Evolutionary conservation across 306 rosid genomes (phyloP), one percentile per base, ranked within the genome.

Genomic region (Casuarina cunninghamiana): DNA sequence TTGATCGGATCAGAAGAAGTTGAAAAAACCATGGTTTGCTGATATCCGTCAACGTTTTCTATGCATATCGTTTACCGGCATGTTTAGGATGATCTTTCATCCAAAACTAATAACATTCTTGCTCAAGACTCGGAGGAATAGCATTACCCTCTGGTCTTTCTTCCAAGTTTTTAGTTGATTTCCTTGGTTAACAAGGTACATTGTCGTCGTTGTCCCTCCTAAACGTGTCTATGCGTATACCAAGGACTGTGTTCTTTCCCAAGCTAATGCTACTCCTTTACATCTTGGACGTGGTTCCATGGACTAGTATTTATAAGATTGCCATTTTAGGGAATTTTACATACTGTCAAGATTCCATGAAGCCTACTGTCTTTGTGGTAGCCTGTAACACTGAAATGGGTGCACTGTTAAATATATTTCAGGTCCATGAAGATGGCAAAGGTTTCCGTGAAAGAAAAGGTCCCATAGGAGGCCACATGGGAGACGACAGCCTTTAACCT

Each of bases 351-450:
- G 63, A 51, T 61, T 72, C 55, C 84, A 68, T 77, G 6, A 75
- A 75, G 51, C 32, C 58, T 21, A 26, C 65, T 58, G 15, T 58
- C 13, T 21, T 77, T 69, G 75, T 51, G 65, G n/a, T 74, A 45
- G 77, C 65, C 69, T 68, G 72, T 72, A 77, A 32, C 68, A 75
- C 74, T 81, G 69, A 66, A 68, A 76, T 21, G 38, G 5, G 4
- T 57, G 63, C 13, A 78, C 75, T 58, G 75, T 39, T 78, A 67
- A 75, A 43, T 75, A 50, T 12, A 60, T 32, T 75, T 75, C 92
- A 89, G 91, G 86, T 75, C 45, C 74, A 80, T 69, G 88, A 88
- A 91, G 89, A 85, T 76, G 84, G 80, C 62, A 76, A 83, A 72
- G 87, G 74, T 77, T 83, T 80, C 75, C 75, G 87, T 42, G 91